Percentiles rank a stretch among this genome's conserved stretches.
Conservation (phyloP, 2,329 filamentous ascomycete genomes). For the Orbilia javanica region DNA sequence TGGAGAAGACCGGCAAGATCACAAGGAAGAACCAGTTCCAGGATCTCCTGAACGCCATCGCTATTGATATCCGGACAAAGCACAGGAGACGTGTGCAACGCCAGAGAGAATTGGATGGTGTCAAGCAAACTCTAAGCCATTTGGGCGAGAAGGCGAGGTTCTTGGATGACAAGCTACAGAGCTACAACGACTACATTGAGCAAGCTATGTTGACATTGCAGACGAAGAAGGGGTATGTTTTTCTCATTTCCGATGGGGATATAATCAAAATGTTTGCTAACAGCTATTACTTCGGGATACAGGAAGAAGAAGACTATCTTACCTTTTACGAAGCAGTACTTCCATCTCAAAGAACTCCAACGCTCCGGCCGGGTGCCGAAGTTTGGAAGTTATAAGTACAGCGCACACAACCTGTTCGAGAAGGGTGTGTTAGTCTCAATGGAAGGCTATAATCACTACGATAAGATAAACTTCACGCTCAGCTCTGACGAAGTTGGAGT, state of each 20-base stretch:
- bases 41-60: constrained; percentile 97
- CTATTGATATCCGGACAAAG: constrained; percentile 96
- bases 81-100: constrained; percentile 91
- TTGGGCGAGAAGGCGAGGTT: constrained; percentile 89
- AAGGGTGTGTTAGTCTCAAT: constrained; percentile 96
- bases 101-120: constrained; percentile 88
- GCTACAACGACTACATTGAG: constrained; percentile 99
- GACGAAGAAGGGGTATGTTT: constrained; percentile 86
- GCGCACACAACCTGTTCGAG: constrained; percentile 85
- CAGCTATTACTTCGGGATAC: constrained; percentile 62
- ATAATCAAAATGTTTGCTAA: constrained; percentile 62
- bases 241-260: neutral
- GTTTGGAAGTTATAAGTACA: constrained; percentile 98
- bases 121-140: constrained; percentile 79
- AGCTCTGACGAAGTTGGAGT: constrained; percentile 93
- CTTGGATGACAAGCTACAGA: constrained; percentile 94
- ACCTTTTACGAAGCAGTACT: constrained; percentile 98
- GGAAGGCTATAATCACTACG: constrained; percentile 87
- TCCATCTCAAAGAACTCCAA: constrained; percentile 95
- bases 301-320: constrained; percentile 89
- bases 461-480: constrained; percentile 93
- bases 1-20: constrained; percentile 89
- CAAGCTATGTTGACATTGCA: constrained; percentile 97
- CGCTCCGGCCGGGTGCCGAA: constrained; percentile 92
- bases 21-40: constrained; percentile 91